Evolutionary conservation across 2,329 filamentous ascomycete species (phyloP).

Genomic region (Pseudogymnoascus destructans): DNA sequence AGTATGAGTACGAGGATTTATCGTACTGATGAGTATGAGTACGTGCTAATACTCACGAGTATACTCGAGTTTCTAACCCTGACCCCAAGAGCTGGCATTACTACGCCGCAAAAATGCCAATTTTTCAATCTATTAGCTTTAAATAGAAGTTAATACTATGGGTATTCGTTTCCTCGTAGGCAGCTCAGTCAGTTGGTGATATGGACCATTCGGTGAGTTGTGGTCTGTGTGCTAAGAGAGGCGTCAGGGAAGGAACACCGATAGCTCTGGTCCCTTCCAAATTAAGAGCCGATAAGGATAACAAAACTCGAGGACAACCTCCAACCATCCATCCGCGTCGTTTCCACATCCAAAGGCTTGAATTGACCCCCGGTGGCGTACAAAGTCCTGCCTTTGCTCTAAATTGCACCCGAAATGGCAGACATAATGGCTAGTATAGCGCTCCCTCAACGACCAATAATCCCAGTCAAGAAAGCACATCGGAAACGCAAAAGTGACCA

Average conservation of each 20-base stretch:
- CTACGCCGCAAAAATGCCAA: background rate
- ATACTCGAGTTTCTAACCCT: too few species aligned
- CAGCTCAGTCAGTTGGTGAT: background rate
- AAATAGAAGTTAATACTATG: background rate
- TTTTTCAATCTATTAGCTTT: background rate
- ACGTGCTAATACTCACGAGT: too few species aligned
- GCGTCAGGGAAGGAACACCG: background rate
- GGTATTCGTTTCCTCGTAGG: background rate
- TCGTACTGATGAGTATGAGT: too few species aligned
- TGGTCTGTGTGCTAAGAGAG: background rate
- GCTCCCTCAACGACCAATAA: background rate
- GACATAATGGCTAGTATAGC: background rate
- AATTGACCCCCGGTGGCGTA: background rate
- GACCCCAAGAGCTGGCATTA: background rate
- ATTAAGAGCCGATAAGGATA: constrained; percentile 4
- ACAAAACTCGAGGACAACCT: background rate
- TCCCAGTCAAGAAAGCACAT: background rate
- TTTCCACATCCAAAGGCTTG: background rate
- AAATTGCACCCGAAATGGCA: background rate
- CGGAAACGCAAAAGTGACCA: constrained; percentile 5
- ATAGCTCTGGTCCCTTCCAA: background rate
- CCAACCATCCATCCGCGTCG: background rate
- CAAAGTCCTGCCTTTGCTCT: background rate
- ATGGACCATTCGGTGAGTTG: background rate
- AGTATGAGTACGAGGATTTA: too few species aligned